These are phyloP conservation scores for Podospora pseudopauciseta DNA, from an alignment of 495 filamentous ascomycete species.

Conservation along the genomic window DNA sequence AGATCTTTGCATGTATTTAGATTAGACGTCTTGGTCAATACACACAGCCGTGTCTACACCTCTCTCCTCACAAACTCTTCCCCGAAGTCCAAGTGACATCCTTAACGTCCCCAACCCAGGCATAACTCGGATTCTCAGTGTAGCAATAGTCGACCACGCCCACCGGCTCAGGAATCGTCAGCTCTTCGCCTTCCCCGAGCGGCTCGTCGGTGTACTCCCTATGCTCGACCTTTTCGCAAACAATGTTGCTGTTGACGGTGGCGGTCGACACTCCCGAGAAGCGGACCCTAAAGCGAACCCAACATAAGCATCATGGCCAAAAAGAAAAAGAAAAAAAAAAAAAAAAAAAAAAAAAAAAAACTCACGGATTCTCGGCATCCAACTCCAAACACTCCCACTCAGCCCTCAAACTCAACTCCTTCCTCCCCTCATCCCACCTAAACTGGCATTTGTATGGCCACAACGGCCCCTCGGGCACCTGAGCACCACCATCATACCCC, in stretches of 20 bases:
- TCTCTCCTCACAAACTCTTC: background rate
- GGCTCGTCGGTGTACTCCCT: background rate
- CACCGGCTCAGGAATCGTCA: background rate
- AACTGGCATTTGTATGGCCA: slow-evolving; percentile 26
- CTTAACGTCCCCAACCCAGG: background rate
- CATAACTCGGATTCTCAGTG: background rate
- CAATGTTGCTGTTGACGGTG: background rate
- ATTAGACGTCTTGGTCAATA: background rate
- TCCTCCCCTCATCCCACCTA: slow-evolving; percentile 16
- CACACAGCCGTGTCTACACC: too few species aligned
- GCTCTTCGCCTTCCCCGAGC: background rate
- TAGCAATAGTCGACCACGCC: background rate
- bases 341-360: slow-evolving; percentile 3
- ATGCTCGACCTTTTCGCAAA: background rate
- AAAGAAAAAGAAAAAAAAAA: too few species aligned
- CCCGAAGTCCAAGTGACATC: background rate
- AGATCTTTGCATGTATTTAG: background rate
- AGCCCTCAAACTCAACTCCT: slow-evolving; percentile 22
- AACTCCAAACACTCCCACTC: slow-evolving; percentile 31
- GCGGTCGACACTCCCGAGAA: background rate
- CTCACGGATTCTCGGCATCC: slow-evolving; percentile 28
- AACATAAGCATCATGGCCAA: background rate
- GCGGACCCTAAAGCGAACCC: background rate
- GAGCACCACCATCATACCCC: slow-evolving; percentile 20
- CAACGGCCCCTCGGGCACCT: slow-evolving; percentile 15